Conservation (phyloP, 306 rosid species). For the Cercis canadensis region DNA sequence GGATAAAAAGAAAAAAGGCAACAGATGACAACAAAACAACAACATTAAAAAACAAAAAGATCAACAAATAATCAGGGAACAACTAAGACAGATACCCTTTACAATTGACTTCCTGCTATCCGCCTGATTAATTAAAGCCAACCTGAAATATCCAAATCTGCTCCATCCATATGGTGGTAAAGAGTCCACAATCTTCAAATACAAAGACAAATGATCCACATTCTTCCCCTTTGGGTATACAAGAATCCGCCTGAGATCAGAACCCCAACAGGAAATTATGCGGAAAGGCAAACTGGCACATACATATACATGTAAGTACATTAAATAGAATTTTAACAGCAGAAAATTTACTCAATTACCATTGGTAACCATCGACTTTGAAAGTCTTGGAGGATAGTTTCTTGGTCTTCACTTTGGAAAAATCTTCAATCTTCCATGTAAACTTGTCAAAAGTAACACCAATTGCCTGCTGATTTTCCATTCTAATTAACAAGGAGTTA, state of each 20-base stretch:
- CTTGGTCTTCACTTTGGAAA: slow-evolving; percentile 38
- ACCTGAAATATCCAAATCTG: slow-evolving; percentile 42
- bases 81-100: slow-evolving; percentile 32
- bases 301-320: too few species aligned
- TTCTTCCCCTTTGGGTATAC: slow-evolving; percentile 36
- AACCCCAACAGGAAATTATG: too few species aligned
- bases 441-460: slow-evolving; percentile 15
- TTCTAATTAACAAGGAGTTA: too few species aligned
- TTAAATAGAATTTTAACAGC: too few species aligned
- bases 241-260: slow-evolving; percentile 45
- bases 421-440: slow-evolving; percentile 43
- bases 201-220: slow-evolving; percentile 45
- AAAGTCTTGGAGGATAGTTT: slow-evolving; percentile 45
- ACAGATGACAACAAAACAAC: too few species aligned
- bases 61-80: neutral
- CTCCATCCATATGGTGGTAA: slow-evolving; percentile 45
- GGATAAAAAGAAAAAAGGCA: too few species aligned
- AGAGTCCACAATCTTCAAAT: slow-evolving; percentile 46
- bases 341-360: slow-evolving; percentile 31
- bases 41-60: too few species aligned
- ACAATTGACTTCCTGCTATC: slow-evolving; percentile 29
- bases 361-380: slow-evolving; percentile 33
- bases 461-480: slow-evolving; percentile 33
- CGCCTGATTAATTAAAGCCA: slow-evolving; percentile 37
- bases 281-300: too few species aligned